Evolutionary conservation across 441 rosid genomes (phyloP).

Genomic region (Melastoma candidum): DNA sequence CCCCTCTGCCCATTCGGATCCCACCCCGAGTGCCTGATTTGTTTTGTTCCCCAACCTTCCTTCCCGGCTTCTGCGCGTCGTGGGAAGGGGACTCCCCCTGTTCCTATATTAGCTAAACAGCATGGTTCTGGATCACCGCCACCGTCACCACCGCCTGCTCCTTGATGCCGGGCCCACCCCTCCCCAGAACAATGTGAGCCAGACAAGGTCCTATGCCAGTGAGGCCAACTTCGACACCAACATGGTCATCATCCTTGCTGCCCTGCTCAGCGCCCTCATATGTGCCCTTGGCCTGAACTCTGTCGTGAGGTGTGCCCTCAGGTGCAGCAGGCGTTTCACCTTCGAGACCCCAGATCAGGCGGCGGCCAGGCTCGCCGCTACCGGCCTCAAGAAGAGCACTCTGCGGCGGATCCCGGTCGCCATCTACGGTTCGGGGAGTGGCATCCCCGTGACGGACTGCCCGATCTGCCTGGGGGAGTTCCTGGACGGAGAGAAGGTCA

Average conservation of each 20-base stretch:
- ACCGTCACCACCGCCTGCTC: slow-evolving; percentile 25
- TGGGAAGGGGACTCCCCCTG: background rate
- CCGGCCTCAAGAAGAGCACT: slow-evolving; percentile 48
- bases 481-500: slow-evolving; percentile 55
- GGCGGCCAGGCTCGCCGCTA: slow-evolving; percentile 33
- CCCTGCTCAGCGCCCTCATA: slow-evolving; percentile 56
- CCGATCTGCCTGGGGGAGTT: slow-evolving; percentile 78
- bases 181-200: slow-evolving; percentile 17
- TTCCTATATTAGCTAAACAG: slow-evolving; percentile 7
- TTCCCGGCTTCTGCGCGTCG: background rate
- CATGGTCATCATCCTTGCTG: slow-evolving; percentile 78
- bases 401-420: slow-evolving; percentile 57
- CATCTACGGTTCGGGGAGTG: slow-evolving; percentile 32
- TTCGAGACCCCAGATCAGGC: slow-evolving; percentile 33
- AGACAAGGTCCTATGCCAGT: slow-evolving; percentile 17
- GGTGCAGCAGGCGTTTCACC: slow-evolving; percentile 52
- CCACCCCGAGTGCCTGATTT: slow-evolving; percentile 12
- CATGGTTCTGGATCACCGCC: slow-evolving; percentile 22
- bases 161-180: slow-evolving; percentile 17
- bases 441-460: slow-evolving; percentile 57
- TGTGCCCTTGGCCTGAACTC: slow-evolving; percentile 65
- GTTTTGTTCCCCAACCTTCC: background rate
- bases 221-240: slow-evolving; percentile 68
- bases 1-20: slow-evolving; percentile 9
- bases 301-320: slow-evolving; percentile 51